Base-by-base conservation (phyloP, 2,329 filamentous ascomycete species). In the Claviceps spartinae region DNA sequence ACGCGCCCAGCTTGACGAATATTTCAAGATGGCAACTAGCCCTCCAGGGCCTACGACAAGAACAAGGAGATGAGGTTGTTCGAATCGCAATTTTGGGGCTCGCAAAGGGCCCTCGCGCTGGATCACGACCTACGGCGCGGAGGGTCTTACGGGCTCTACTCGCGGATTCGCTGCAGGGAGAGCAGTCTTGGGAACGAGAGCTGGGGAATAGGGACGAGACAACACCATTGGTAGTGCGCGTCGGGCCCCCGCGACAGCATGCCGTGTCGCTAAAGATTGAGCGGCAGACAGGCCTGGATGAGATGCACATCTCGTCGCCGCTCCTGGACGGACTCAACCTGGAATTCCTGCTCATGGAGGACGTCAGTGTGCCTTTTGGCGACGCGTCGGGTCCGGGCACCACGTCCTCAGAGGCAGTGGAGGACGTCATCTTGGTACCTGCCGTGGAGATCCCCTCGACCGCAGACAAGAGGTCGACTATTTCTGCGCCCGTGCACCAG, bases 401-500 rank as follows among this genome's bases (percentile, higher is more conserved):
- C 45, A 59, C 60, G 50, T 59, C 66, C 41, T 51, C 68, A 46
- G 64, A 74, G 50, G 69, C 69, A 9, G 69, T 80, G 4, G 74
- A 78, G 54, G 84, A 90, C 55, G 73, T 79, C 0, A 72, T 90
- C 13, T 75, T 95, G n/a, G 83, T 88, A 18, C 89, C 89, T 2
- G 76, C 75, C 0, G 76, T 95, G 37, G 81, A 86, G 20, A 85
- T 87, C 43, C 79, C 79, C 5, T 82, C 84, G 14, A 75, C 74
- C 54, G 79, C 78, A 16, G 82, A 82, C 8, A 74, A 81, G 55
- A 76, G 81, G 52, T 81, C 82, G 13, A 77, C 82, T 16, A 74
- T 93, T 43, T 80, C 82, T 6, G 88, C 88, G 45, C 90, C 91
- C 0, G 88, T 96, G 1, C 91, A 97, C 63, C 86, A 83, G 62